Evolutionary conservation across 805 yeast genomes (phyloP).

Genomic region (Metschnikowia lochheadii): DNA sequence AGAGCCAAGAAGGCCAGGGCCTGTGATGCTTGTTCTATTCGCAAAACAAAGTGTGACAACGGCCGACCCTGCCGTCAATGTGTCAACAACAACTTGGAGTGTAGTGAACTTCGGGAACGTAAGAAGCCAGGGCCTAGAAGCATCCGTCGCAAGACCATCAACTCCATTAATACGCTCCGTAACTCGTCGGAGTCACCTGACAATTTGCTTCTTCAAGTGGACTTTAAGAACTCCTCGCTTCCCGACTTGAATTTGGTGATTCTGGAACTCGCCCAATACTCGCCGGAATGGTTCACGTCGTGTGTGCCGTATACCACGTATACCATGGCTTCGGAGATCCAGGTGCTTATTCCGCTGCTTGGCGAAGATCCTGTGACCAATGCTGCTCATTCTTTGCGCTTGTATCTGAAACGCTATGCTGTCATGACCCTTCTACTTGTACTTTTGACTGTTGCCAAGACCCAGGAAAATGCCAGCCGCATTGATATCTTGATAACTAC

Average conservation of each 20-base stretch:
- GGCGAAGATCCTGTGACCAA: neutral
- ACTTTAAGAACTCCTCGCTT: slow-evolving; percentile 1
- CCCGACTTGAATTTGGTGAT: slow-evolving; percentile 5
- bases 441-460: slow-evolving; percentile 4
- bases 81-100: slow-evolving; percentile 30
- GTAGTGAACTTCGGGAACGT: slow-evolving; percentile 35
- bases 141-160: slow-evolving; percentile 32
- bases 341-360: neutral
- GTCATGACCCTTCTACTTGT: slow-evolving; percentile 7
- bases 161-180: slow-evolving; percentile 21
- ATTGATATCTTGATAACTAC: slow-evolving; percentile 1
- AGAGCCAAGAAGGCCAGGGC: slow-evolving; percentile 29
- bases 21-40: slow-evolving; percentile 41
- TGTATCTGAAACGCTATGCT: slow-evolving; percentile 6
- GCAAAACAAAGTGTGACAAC: slow-evolving; percentile 38
- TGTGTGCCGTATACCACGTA: slow-evolving; percentile 10
- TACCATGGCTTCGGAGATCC: slow-evolving; percentile 2
- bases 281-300: slow-evolving; percentile 2
- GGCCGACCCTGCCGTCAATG: slow-evolving; percentile 39
- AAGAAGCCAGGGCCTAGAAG: slow-evolving; percentile 42
- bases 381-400: neutral
- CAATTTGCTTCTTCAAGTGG: slow-evolving; percentile 4
- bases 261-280: neutral
- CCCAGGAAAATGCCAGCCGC: neutral
- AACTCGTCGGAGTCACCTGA: slow-evolving; percentile 8